A percentile compares a stretch with the other conserved stretches of the same genome.
Evolutionary conservation across 257 asterid species (phyloP).

Genomic region (Solanum lycopersicoides): DNA sequence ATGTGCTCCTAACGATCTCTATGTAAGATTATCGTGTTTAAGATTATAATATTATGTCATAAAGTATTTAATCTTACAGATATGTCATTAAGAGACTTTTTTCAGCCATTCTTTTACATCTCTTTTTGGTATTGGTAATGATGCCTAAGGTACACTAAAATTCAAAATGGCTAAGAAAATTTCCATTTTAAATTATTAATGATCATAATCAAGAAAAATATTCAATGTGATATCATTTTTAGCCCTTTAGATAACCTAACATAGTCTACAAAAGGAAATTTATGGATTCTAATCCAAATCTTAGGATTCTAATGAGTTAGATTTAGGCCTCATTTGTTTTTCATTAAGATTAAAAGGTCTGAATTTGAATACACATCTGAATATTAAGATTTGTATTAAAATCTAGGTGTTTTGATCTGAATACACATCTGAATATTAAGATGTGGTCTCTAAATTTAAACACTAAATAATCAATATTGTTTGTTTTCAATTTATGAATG

Average conservation of each 20-base stretch:
- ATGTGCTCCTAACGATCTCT: no score
- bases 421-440: no score
- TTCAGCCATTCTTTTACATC: background rate
- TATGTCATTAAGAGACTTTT: slow-evolving; percentile 1
- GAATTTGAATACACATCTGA: no score
- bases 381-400: no score
- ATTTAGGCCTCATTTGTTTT: background rate
- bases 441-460: no score
- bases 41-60: no score
- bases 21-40: no score
- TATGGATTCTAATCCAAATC: background rate
- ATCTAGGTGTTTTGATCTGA: no score
- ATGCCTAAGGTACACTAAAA: background rate
- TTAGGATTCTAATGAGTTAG: background rate
- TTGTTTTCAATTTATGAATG: no score
- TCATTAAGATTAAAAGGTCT: no score
- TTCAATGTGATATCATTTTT: background rate
- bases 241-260: background rate
- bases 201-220: background rate
- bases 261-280: background rate
- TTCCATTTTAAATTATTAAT: background rate
- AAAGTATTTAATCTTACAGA: no score
- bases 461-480: no score
- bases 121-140: background rate
- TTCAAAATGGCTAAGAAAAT: background rate